Evolutionary conservation across 2,329 filamentous ascomycete species (phyloP), one percentile per base, ranked within the genome.

Genomic region (Ophiostoma tasmaniense): DNA sequence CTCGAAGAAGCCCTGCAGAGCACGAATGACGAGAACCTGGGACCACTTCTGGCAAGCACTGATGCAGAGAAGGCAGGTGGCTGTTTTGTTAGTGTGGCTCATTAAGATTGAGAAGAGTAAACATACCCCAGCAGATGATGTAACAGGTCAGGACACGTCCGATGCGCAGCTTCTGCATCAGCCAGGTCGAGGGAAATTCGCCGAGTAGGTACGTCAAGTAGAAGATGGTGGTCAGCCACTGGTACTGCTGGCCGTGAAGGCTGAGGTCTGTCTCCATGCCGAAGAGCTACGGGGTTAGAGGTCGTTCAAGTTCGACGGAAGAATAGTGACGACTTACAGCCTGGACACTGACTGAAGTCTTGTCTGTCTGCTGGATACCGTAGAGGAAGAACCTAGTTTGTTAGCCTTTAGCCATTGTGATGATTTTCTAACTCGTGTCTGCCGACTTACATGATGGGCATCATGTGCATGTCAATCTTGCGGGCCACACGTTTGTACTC

Each of bases 321-420:
- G 22, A 2, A 20, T n/a, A 20, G 6, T 5, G 55, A 61, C 2
- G 80, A 79, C 0, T 75, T 79, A 20, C 55, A 61, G 79, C 79
- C 66, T 80, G 79, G 0, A 75, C 77, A 25, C 78, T 75, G 20
- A 80, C 74, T 0, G 79, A 78, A 1, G 80, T 82, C 73, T 83
- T 83, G 73, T 83, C 81, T 0, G 77, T 79, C 72, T 83, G 81
- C 71, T 83, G 82, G 66, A 83, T 80, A 45, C 81, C 81, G 70
- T 82, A 83, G 71, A 61, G 55, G 22, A 61, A 30, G 55, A 28
- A 61, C 55, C 28, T 61, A 11, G 5, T 1, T 13, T 39, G 37
- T 39, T 14, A 39, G 37, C 4, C 14, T 25, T 61, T 61, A 20
- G 6, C 17, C 8, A 20, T n/a, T 50, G 45, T 5, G 20, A 50